phyloP scores from a whole-genome alignment of 306 rosid genomes.

The Quillaja saponaria region DNA sequence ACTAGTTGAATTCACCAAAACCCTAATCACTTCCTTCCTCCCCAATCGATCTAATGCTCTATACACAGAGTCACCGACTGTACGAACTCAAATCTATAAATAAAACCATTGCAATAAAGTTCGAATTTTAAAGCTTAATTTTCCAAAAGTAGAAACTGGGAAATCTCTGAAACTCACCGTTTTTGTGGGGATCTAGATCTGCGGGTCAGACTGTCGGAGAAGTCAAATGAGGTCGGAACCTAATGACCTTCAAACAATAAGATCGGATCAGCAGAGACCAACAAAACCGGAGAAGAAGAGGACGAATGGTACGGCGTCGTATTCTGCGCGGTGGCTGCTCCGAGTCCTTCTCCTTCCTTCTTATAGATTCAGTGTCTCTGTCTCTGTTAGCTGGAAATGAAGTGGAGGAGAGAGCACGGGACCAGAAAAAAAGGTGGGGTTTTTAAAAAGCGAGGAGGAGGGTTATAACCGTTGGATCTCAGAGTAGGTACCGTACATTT shows the following conservation, averaged over 20 bases:
- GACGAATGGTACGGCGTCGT: slow-evolving; percentile 8
- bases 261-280: too few species aligned
- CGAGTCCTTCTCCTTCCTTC: background rate
- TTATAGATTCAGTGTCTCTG: background rate
- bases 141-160: slow-evolving; percentile 14
- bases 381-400: background rate
- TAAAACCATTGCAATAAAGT: slow-evolving; percentile 1
- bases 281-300: too few species aligned
- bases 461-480: slow-evolving; percentile 17
- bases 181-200: slow-evolving; percentile 43
- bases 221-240: too few species aligned
- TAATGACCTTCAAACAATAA: too few species aligned
- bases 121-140: background rate
- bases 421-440: background rate
- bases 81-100: slow-evolving; percentile 14
- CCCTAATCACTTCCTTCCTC: background rate
- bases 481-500: slow-evolving; percentile 6
- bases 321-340: background rate
- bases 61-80: slow-evolving; percentile 10
- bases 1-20: slow-evolving; percentile 7
- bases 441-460: slow-evolving; percentile 17
- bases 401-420: background rate
- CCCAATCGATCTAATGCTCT: slow-evolving; percentile 11
- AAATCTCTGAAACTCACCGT: too few species aligned
- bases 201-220: too few species aligned